Base-by-base conservation (phyloP, 495 filamentous ascomycete species). In the Aspergillus panamensis region DNA sequence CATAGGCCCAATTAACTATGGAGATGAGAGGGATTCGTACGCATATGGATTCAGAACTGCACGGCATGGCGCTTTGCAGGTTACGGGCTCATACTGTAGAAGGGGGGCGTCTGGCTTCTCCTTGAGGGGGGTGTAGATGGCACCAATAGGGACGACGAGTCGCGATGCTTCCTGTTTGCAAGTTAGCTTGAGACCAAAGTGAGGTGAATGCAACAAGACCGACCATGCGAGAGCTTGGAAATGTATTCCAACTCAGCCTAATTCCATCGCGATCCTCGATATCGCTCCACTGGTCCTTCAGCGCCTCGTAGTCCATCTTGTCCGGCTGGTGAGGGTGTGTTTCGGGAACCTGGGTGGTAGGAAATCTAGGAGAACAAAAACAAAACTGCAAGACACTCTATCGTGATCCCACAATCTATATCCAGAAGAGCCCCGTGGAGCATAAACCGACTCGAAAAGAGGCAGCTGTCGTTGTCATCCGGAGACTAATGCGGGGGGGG, bases 261-360 rank as follows among this genome's bases (percentile, higher is more conserved):
- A 97, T 83, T 53, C 95, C 95, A 87, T 99, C 95, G 47, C 91
- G 85, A 62, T 99, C 95, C 78, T 99, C 95, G 57, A 95, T 85
- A 72, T 95, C 92, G 65, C 89, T 89, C 95, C 95, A 99, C 78
- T 91, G 88, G 74, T 97, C 95, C 78, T 99, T 99, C 63, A 96
- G 72, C 53, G 80, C 79, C 63, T 91, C 87, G 77, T 84, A 89
- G 69, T 90, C 88, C 86, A 89, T 89, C 53, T 67, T 84, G 69
- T 54, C 1, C 55, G 59, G n/a, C n/a, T n/a, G n/a, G n/a, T n/a
- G n/a, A n/a, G n/a, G 42, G 13, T 16, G 17, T 1, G 42, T 19
- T 54, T 65, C 59, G 70, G 68, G 63, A 54, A 45, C 40, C 51
- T 70, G 62, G 64, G 65, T 59, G 67, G 57, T 64, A 59, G 55